These are phyloP conservation scores for Cryptococcus sp. DNA, from an alignment of 1,284 basidiomycete genomes.

Conservation along the genomic window DNA sequence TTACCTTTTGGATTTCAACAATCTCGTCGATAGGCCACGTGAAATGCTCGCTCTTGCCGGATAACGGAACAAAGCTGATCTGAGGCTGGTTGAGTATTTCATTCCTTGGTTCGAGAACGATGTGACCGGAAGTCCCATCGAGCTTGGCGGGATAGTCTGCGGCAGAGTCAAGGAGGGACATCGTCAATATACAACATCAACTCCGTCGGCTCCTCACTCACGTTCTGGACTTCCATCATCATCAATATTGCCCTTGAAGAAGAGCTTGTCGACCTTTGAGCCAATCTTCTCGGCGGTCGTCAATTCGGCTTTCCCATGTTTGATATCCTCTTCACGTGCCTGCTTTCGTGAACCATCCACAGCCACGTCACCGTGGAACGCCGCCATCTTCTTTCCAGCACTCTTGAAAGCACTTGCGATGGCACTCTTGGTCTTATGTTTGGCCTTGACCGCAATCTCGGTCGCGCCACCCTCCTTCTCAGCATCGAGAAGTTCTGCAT, in stretches of 20 bases:
- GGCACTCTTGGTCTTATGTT: conserved; percentile 45
- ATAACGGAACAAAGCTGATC: conserved; percentile 45
- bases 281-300: conserved; percentile 41
- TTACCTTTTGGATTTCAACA: conserved; percentile 54
- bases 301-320: conserved; percentile 8
- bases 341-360: conserved; percentile 49
- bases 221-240: conserved; percentile 42
- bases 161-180: neutral
- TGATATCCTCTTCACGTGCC: conserved; percentile 27
- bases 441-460: conserved; percentile 41
- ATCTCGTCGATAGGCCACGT: conserved; percentile 49
- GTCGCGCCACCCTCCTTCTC: conserved; percentile 37
- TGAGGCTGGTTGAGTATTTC: conserved; percentile 28
- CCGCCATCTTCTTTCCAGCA: conserved; percentile 51
- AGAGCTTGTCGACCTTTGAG: conserved; percentile 45
- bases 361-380: conserved; percentile 50
- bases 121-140: conserved; percentile 47
- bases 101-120: conserved; percentile 43
- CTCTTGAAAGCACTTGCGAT: conserved; percentile 42
- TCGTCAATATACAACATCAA: neutral
- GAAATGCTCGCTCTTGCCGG: conserved; percentile 36
- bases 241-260: conserved; percentile 47
- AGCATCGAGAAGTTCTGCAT: conserved; percentile 38
- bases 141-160: conserved; percentile 52
- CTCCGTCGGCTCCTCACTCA: conserved; percentile 18